Evolutionary conservation across 257 asterid genomes (phyloP).

Genomic region (Schizonepeta tenuifolia): DNA sequence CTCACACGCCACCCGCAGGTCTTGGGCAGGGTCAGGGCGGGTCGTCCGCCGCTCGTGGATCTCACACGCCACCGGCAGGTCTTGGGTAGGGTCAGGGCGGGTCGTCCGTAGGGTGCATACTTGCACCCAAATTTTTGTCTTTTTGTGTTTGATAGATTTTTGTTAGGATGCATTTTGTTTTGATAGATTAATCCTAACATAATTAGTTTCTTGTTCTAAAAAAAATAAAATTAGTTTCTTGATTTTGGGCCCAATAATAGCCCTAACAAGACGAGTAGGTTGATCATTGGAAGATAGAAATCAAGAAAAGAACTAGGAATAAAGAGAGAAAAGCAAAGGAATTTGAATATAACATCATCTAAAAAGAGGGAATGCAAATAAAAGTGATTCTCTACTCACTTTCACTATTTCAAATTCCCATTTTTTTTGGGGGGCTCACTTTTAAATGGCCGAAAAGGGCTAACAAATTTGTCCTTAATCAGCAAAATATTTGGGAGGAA

Average conservation of each 20-base stretch:
- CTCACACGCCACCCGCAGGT: no score
- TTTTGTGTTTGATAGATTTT: no score
- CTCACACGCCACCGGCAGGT: no score
- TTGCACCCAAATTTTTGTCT: no score
- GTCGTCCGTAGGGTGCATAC: no score
- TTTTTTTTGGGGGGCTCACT: background rate
- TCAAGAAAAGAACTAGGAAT: slow-evolving; percentile 31
- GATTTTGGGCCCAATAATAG: background rate
- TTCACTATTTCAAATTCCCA: slow-evolving; percentile 19
- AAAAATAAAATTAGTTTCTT: background rate
- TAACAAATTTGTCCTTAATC: slow-evolving; percentile 10
- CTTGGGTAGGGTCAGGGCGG: no score
- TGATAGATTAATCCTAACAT: no score
- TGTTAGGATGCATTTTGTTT: no score
- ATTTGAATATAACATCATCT: slow-evolving; percentile 31
- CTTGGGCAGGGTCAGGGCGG: no score
- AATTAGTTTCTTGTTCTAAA: background rate
- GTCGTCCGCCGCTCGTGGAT: no score
- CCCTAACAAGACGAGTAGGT: background rate
- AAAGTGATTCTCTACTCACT: slow-evolving; percentile 37
- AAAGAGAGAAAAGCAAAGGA: slow-evolving; percentile 26
- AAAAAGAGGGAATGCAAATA: slow-evolving; percentile 5
- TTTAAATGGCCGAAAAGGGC: slow-evolving; percentile 16
- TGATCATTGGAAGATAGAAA: slow-evolving; percentile 22
- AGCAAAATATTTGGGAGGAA: slow-evolving; percentile 17